Conservation (phyloP, 768 basidiomycete species). For the Lactifluus pinguis region DNA sequence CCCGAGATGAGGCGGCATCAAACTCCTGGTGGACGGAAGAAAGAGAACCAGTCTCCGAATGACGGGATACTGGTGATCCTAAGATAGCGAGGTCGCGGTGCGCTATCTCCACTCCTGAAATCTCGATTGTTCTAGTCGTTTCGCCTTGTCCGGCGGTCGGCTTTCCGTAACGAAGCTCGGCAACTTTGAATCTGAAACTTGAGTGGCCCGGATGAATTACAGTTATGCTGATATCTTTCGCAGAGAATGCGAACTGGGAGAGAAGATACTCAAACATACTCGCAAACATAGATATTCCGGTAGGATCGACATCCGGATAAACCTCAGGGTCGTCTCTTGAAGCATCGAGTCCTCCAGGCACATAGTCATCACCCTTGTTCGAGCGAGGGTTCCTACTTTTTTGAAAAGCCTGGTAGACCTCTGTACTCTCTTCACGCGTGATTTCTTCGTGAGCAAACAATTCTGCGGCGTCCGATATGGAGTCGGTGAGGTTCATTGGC, state of each 20-base stretch:
- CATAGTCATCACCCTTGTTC: conserved; percentile 30
- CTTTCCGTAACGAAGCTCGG: conserved; percentile 51
- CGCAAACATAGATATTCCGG: conserved; percentile 74
- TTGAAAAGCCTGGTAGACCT: conserved; percentile 61
- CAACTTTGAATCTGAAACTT: conserved; percentile 49
- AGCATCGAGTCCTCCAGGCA: conserved; percentile 65
- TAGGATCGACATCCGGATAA: conserved; percentile 47
- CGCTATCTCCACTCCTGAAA: conserved; percentile 50
- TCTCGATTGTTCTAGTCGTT: conserved; percentile 40
- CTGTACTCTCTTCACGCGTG: conserved; percentile 57
- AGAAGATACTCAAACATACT: conserved; percentile 71
- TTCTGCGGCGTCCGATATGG: conserved; percentile 77
- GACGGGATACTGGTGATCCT: conserved; percentile 11
- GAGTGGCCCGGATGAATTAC: conserved; percentile 57
- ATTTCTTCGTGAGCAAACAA: conserved; percentile 83
- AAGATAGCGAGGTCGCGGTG: conserved; percentile 35
- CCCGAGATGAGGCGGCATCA: background rate
- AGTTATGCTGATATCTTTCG: conserved; percentile 56
- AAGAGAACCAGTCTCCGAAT: conserved; percentile 18
- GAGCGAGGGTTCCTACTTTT: conserved; percentile 28
- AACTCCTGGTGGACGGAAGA: background rate
- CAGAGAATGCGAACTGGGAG: conserved; percentile 71
- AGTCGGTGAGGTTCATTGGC: conserved; percentile 51
- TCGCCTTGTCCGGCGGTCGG: conserved; percentile 24
- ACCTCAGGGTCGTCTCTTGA: conserved; percentile 34